These are phyloP conservation scores for Panaeolus cyanescens DNA, from an alignment of 768 basidiomycete genomes.

Conservation along the genomic window DNA sequence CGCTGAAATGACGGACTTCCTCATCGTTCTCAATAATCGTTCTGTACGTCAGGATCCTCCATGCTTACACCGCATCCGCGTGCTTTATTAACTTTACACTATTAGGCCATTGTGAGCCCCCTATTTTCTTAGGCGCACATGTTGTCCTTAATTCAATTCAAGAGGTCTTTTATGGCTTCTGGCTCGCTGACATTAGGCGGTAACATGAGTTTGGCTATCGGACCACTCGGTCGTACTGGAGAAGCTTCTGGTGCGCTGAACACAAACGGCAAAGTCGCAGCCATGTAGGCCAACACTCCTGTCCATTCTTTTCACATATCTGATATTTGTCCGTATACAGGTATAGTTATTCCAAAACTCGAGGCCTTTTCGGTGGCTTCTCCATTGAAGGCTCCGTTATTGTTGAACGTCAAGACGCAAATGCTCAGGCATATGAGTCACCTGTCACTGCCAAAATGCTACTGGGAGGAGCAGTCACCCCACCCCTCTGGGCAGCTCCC, in stretches of 20 bases:
- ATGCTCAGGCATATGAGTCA: constrained; percentile 74
- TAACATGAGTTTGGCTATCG: constrained; percentile 86
- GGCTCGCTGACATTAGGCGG: constrained; percentile 91
- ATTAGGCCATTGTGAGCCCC: constrained; percentile 65
- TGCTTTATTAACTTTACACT: not conserved
- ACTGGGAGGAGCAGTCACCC: constrained; percentile 74
- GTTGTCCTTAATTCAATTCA: constrained; percentile 3
- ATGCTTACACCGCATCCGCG: not conserved
- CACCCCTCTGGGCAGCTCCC: constrained; percentile 75
- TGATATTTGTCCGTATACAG: constrained; percentile 31
- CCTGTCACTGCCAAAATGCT: constrained; percentile 78
- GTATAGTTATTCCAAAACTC: constrained; percentile 91
- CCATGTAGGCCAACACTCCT: constrained; percentile 61
- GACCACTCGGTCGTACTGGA: constrained; percentile 93
- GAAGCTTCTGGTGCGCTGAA: constrained; percentile 87
- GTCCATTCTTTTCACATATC: not conserved
- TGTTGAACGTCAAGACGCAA: constrained; percentile 94
- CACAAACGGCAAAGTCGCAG: constrained; percentile 84
- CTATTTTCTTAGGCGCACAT: not conserved
- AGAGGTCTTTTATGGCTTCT: constrained; percentile 92
- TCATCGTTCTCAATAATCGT: constrained; percentile 84
- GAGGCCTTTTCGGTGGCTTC: constrained; percentile 91
- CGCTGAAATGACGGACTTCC: constrained; percentile 89
- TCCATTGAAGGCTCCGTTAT: constrained; percentile 90
- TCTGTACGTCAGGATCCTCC: constrained; percentile 48